A percentile compares a stretch with the other conserved stretches of the same genome.
These are phyloP conservation scores for Candida montana DNA, from an alignment of 805 yeast genomes.

Conservation along the genomic window DNA sequence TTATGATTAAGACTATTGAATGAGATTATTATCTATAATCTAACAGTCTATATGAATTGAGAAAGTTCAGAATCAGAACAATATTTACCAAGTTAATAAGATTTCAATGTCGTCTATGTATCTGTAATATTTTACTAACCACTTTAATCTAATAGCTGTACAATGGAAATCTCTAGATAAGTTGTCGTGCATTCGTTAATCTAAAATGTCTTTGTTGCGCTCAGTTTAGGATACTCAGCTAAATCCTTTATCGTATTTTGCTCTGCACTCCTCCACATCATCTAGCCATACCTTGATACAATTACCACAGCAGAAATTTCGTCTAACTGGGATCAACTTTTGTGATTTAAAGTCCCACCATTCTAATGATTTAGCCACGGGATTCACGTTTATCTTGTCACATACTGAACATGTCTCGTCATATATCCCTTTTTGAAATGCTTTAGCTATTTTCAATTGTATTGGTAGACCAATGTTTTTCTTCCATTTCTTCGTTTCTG, in stretches of 20 bases:
- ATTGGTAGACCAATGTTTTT: slow-evolving; percentile 38
- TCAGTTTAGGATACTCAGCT: no score
- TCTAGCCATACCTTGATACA: slow-evolving; percentile 36
- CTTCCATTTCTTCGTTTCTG: slow-evolving; percentile 53
- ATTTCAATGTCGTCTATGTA: no score
- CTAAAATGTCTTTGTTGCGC: no score
- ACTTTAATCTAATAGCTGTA: no score
- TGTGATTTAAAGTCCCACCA: slow-evolving; percentile 63
- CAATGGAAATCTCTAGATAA: no score
- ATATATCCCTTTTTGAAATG: slow-evolving; percentile 46
- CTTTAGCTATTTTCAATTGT: slow-evolving; percentile 43
- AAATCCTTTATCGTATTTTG: slow-evolving; percentile 1
- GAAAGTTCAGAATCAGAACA: no score
- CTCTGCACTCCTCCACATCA: slow-evolving; percentile 13
- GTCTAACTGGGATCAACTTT: slow-evolving; percentile 44
- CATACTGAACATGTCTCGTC: slow-evolving; percentile 53
- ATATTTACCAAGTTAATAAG: no score
- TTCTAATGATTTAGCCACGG: slow-evolving; percentile 53
- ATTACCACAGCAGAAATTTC: slow-evolving; percentile 49
- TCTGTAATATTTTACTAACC: no score
- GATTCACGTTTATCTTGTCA: slow-evolving; percentile 42
- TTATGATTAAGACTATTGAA: no score
- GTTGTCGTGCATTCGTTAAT: no score
- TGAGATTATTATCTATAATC: no score
- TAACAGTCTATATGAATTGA: no score